A percentile compares a stretch with the other conserved stretches of the same genome.
Evolutionary conservation across 176 grass and related monocot genomes (phyloP).

Genomic region (Eleusine coracana): DNA sequence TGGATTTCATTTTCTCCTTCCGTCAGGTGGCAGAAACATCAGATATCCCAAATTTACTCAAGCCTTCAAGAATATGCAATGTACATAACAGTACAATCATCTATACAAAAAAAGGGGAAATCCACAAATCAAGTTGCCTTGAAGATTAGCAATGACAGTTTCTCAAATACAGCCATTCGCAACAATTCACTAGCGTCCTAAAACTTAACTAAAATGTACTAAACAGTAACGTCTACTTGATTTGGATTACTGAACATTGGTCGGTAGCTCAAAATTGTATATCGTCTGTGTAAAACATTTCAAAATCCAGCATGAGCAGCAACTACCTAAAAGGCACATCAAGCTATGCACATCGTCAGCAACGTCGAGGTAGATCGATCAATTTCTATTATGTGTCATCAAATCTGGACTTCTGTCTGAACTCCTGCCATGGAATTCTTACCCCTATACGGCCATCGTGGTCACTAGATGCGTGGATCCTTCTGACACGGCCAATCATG

Average conservation of each 20-base stretch:
- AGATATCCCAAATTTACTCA: too few relatives aligned
- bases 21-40: too few relatives aligned
- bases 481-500: not conserved
- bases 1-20: too few relatives aligned
- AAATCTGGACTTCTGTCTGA: not conserved
- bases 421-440: not conserved
- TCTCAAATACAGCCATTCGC: not conserved
- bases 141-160: not conserved
- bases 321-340: not conserved
- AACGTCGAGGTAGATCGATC: not conserved
- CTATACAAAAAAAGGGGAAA: too few relatives aligned
- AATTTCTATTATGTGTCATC: not conserved
- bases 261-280: not conserved
- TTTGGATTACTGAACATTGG: not conserved
- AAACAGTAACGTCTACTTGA: not conserved
- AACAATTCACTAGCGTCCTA: not conserved
- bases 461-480: not conserved
- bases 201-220: not conserved
- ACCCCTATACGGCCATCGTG: not conserved
- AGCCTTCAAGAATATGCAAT: too few relatives aligned
- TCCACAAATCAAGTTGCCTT: too few relatives aligned
- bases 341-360: not conserved
- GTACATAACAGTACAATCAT: too few relatives aligned
- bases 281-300: not conserved
- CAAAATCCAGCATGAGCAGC: conserved; percentile 15